These are phyloP conservation scores for Tricholoma saponaceum DNA, from an alignment of 768 basidiomycete species.

Conservation along the genomic window DNA sequence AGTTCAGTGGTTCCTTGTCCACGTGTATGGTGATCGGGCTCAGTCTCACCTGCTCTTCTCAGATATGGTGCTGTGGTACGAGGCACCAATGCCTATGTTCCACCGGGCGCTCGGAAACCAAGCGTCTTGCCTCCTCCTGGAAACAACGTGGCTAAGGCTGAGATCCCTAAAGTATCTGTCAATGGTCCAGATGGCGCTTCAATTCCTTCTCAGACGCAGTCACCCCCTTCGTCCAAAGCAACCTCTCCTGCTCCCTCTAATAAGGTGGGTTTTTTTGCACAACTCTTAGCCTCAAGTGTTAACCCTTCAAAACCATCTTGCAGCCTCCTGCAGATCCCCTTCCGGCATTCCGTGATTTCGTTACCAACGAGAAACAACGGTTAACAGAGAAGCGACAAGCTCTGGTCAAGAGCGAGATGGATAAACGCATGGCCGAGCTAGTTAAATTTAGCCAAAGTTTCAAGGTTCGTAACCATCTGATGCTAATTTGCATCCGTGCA, in stretches of 20 bases:
- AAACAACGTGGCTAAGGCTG: slow-evolving; percentile 32
- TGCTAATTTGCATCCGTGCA: not conserved
- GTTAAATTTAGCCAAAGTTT: slow-evolving; percentile 91
- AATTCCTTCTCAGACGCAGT: slow-evolving; percentile 36
- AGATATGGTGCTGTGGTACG: slow-evolving; percentile 95
- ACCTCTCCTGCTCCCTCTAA: slow-evolving; percentile 60
- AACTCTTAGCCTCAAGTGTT: not conserved
- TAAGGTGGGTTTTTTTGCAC: slow-evolving; percentile 41
- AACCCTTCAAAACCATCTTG: slow-evolving; percentile 5
- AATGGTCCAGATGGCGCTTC: slow-evolving; percentile 74
- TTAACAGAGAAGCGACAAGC: slow-evolving; percentile 89
- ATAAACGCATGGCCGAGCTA: slow-evolving; percentile 89
- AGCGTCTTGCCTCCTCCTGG: slow-evolving; percentile 25
- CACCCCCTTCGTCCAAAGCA: slow-evolving; percentile 49
- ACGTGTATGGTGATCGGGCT: slow-evolving; percentile 8
- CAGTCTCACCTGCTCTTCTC: slow-evolving; percentile 19
- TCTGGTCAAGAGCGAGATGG: slow-evolving; percentile 88
- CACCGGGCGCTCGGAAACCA: slow-evolving; percentile 78
- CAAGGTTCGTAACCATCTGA: slow-evolving; percentile 58
- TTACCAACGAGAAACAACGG: slow-evolving; percentile 86
- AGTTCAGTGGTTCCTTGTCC: slow-evolving; percentile 46
- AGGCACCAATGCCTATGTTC: slow-evolving; percentile 86
- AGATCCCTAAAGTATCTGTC: slow-evolving; percentile 70
- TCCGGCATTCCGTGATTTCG: slow-evolving; percentile 88
- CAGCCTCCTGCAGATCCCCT: slow-evolving; percentile 73